Conservation (phyloP, 2,329 filamentous ascomycete species). For the Aureobasidium sp. region DNA sequence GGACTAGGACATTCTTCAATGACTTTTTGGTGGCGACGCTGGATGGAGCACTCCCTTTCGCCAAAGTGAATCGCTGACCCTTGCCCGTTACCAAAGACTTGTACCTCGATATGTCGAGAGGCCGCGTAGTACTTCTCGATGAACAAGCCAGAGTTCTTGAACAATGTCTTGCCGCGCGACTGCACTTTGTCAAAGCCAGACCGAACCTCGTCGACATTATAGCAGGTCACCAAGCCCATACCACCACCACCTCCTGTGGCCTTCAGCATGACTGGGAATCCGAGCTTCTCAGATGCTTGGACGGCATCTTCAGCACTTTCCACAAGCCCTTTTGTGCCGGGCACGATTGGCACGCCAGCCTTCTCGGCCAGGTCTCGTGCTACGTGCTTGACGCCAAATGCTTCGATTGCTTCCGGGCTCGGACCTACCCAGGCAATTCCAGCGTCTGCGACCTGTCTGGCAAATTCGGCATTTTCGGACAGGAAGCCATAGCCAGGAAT, state of each 20-base stretch:
- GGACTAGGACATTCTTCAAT: slow-evolving; percentile 84
- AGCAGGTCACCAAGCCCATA: slow-evolving; percentile 75
- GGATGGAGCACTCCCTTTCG: slow-evolving; percentile 82
- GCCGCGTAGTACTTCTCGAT: slow-evolving; percentile 77
- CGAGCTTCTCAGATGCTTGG: slow-evolving; percentile 37
- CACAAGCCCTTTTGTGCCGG: slow-evolving; percentile 46
- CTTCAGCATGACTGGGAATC: slow-evolving; percentile 55
- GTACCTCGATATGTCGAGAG: slow-evolving; percentile 81
- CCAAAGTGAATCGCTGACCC: slow-evolving; percentile 77
- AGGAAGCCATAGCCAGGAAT: slow-evolving; percentile 64
- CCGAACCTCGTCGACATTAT: slow-evolving; percentile 60
- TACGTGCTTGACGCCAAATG: slow-evolving; percentile 53
- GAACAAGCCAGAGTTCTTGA: slow-evolving; percentile 77
- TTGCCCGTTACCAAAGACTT: slow-evolving; percentile 77
- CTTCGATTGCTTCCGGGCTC: slow-evolving; percentile 45
- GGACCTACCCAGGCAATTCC: slow-evolving; percentile 58
- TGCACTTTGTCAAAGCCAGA: slow-evolving; percentile 55
- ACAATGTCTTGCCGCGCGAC: slow-evolving; percentile 69
- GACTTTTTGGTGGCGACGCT: slow-evolving; percentile 83
- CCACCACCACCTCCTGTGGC: slow-evolving; percentile 57
- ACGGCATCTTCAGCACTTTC: slow-evolving; percentile 42
- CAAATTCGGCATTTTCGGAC: slow-evolving; percentile 57
- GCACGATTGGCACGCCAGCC: slow-evolving; percentile 49
- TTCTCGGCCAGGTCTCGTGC: slow-evolving; percentile 48
- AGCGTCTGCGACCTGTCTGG: slow-evolving; percentile 43